A percentile compares a stretch with the other conserved stretches of the same genome.
These are phyloP conservation scores for Monilinia fructicola DNA, from an alignment of 2,329 filamentous ascomycete genomes.

Conservation along the genomic window DNA sequence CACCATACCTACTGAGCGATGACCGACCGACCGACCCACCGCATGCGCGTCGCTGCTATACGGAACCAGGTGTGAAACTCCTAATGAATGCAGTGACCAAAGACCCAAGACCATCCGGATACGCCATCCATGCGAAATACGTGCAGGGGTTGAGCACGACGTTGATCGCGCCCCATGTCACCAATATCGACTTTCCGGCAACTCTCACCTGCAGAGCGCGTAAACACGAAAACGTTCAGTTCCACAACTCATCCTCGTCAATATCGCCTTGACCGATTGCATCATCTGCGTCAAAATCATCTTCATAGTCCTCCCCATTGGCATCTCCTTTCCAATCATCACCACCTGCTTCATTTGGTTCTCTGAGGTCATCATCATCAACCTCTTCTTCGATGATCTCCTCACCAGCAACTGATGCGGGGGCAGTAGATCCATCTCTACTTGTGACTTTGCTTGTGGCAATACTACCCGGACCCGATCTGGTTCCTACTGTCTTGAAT, in stretches of 20 bases:
- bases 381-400: slow-evolving; percentile 2
- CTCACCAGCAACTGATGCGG: slow-evolving; percentile 20
- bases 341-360: background rate
- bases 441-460: slow-evolving; percentile 47
- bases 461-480: slow-evolving; percentile 50
- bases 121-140: slow-evolving; percentile 1
- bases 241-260: slow-evolving; percentile 18
- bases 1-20: no score
- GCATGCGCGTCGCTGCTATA: background rate
- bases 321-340: slow-evolving; percentile 19
- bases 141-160: background rate
- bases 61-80: background rate
- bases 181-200: background rate
- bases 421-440: slow-evolving; percentile 25
- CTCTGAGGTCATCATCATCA: slow-evolving; percentile 1
- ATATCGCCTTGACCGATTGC: slow-evolving; percentile 19
- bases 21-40: background rate
- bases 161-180: background rate
- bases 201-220: background rate
- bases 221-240: background rate
- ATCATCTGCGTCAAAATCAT: slow-evolving; percentile 18
- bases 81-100: background rate
- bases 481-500: slow-evolving; percentile 41
- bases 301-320: background rate
- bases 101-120: background rate